A percentile compares a stretch with the other conserved stretches of the same genome.
Evolutionary conservation across 2,329 filamentous ascomycete species (phyloP).

Genomic region (Chalaropsis ovoidea): DNA sequence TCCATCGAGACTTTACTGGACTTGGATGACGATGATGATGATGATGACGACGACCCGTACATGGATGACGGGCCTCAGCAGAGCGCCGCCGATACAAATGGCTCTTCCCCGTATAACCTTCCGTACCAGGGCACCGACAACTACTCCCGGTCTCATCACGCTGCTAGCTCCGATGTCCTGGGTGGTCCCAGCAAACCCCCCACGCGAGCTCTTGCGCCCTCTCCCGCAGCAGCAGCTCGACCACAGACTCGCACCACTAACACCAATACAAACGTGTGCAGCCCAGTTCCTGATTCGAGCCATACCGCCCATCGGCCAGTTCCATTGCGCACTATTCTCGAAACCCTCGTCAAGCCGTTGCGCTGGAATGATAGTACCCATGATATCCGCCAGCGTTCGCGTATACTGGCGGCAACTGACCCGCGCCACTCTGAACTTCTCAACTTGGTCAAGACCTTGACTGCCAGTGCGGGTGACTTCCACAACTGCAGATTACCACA

Average conservation of each 20-base stretch:
- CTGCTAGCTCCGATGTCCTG: constrained; percentile 18
- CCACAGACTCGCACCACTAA: constrained; percentile 17
- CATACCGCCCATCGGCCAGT: constrained; percentile 16
- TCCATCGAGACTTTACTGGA: constrained; percentile 21
- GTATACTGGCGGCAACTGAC: constrained; percentile 6
- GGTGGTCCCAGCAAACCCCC: constrained; percentile 8
- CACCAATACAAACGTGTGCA: constrained; percentile 10
- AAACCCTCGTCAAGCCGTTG: constrained; percentile 20
- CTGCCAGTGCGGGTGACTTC: constrained; percentile 15
- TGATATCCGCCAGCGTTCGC: constrained; percentile 15
- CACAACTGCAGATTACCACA: constrained; percentile 21
- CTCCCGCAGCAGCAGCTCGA: neutral
- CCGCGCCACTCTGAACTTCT: constrained; percentile 10
- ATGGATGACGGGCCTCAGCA: constrained; percentile 6
- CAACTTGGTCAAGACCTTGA: constrained; percentile 12
- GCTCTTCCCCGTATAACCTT: constrained; percentile 15
- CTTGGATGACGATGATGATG: constrained; percentile 19
- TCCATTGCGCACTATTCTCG: constrained; percentile 20
- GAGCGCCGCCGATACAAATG: constrained; percentile 11
- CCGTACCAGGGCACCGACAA: constrained; percentile 12
- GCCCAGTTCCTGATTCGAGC: constrained; percentile 10
- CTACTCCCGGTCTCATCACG: constrained; percentile 15
- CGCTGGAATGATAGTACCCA: constrained; percentile 15
- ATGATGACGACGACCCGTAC: constrained; percentile 7
- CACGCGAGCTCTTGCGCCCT: constrained; percentile 2